Conservation (phyloP, 257 asterid species). For the Perilla frutescens region DNA sequence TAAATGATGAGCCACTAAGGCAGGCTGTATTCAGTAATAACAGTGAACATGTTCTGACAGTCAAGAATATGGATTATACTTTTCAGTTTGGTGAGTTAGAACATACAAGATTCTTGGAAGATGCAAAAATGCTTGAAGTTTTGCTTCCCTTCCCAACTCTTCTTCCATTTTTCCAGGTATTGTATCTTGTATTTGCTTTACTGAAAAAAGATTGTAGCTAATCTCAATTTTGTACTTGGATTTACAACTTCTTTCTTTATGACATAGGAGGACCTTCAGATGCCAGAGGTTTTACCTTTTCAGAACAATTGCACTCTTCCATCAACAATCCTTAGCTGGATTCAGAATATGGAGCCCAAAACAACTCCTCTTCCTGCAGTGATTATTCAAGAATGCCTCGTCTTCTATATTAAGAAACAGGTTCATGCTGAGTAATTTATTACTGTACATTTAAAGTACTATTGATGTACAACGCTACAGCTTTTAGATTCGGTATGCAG, state of each 20-base stretch:
- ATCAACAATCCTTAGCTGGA: slow-evolving; percentile 80
- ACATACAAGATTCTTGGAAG: slow-evolving; percentile 57
- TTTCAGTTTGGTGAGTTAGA: slow-evolving; percentile 73
- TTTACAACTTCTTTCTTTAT: slow-evolving; percentile 34
- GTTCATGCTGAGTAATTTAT: slow-evolving; percentile 43
- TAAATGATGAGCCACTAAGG: slow-evolving; percentile 81
- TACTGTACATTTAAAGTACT: slow-evolving; percentile 26
- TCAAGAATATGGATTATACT: slow-evolving; percentile 60
- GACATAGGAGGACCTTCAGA: slow-evolving; percentile 73
- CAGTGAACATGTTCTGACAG: slow-evolving; percentile 41
- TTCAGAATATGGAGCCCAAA: slow-evolving; percentile 64
- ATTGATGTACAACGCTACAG: slow-evolving; percentile 16
- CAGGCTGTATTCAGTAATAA: slow-evolving; percentile 64
- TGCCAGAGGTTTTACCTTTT: slow-evolving; percentile 84
- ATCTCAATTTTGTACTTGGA: slow-evolving; percentile 27
- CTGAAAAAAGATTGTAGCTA: slow-evolving; percentile 30
- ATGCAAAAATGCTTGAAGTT: slow-evolving; percentile 66
- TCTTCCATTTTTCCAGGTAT: slow-evolving; percentile 88
- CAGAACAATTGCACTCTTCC: slow-evolving; percentile 90
- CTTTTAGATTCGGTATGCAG: slow-evolving; percentile 53
- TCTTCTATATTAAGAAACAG: slow-evolving; percentile 80
- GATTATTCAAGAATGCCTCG: slow-evolving; percentile 89
- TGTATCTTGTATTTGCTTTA: slow-evolving; percentile 22
- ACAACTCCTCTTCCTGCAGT: slow-evolving; percentile 75
- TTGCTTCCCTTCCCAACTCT: slow-evolving; percentile 91